Percentiles rank a stretch among this genome's conserved stretches.
These are phyloP conservation scores for Vinca minor DNA, from an alignment of 257 asterid species.

Conservation along the genomic window DNA sequence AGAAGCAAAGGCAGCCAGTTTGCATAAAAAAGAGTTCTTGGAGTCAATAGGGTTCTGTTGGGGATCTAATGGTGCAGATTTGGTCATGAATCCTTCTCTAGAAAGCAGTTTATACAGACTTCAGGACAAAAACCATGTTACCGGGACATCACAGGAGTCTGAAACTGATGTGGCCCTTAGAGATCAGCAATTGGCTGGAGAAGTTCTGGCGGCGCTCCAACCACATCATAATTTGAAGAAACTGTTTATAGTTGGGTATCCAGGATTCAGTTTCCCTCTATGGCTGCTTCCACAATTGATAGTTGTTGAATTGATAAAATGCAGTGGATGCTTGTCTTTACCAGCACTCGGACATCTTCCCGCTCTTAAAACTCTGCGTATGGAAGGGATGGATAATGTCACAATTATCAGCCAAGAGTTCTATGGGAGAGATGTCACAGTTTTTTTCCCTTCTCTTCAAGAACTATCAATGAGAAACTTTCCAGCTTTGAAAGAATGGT, in stretches of 20 bases:
- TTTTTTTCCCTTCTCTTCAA: slow-evolving; percentile 16
- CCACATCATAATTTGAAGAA: slow-evolving; percentile 11
- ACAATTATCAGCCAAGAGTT: slow-evolving; percentile 9
- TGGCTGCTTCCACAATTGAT: slow-evolving; percentile 24
- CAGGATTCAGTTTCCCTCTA: slow-evolving; percentile 18
- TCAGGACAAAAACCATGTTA: neutral
- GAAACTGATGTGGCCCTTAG: neutral
- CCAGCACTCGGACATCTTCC: slow-evolving; percentile 26
- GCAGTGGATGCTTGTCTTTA: slow-evolving; percentile 15
- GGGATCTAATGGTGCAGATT: slow-evolving; percentile 11
- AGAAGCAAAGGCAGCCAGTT: slow-evolving; percentile 17
- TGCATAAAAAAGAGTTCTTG: neutral
- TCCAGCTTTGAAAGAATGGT: slow-evolving; percentile 20
- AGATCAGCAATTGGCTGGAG: slow-evolving; percentile 12
- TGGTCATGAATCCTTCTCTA: neutral
- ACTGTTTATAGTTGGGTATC: slow-evolving; percentile 15
- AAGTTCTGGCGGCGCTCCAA: slow-evolving; percentile 18
- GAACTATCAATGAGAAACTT: slow-evolving; percentile 16
- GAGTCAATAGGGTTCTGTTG: slow-evolving; percentile 14
- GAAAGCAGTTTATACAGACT: neutral
- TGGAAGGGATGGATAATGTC: slow-evolving; percentile 17
- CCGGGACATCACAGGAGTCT: neutral
- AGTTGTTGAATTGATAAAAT: slow-evolving; percentile 17
- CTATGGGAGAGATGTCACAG: slow-evolving; percentile 5
- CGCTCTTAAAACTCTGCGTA: slow-evolving; percentile 10